Conservation (phyloP, 2,329 filamentous ascomycete species). For the Emericellopsis cladophorae region DNA sequence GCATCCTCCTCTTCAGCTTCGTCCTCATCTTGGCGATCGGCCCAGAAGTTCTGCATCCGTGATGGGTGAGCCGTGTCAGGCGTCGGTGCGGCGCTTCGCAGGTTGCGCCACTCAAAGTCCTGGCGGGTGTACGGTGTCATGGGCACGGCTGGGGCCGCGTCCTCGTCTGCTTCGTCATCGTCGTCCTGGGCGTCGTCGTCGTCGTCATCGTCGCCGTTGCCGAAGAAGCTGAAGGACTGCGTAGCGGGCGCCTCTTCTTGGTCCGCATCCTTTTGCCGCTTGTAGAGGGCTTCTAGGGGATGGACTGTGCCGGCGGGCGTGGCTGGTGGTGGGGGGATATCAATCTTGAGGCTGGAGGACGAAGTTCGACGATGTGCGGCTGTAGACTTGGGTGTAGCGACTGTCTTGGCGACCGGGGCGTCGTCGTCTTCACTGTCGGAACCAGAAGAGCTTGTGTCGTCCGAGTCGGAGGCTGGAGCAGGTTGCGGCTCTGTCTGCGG, state of each 20-base stretch:
- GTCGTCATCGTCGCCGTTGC: slow-evolving; percentile 27
- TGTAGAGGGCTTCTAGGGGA: slow-evolving; percentile 87
- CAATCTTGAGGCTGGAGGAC: slow-evolving; percentile 40
- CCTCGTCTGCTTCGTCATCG: slow-evolving; percentile 21
- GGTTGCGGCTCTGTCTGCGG: not conserved
- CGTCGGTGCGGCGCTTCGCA: slow-evolving; percentile 86
- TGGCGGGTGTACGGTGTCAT: slow-evolving; percentile 74
- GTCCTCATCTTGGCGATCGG: slow-evolving; percentile 12
- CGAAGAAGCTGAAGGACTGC: slow-evolving; percentile 71
- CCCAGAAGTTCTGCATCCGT: slow-evolving; percentile 43
- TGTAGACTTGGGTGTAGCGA: slow-evolving; percentile 8
- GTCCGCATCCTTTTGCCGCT: slow-evolving; percentile 41
- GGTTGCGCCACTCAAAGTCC: slow-evolving; percentile 60
- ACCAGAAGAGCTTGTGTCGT: slow-evolving; percentile 4
- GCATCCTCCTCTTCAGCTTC: not conserved
- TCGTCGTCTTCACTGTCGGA: slow-evolving; percentile 6
- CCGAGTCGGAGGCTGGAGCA: slow-evolving; percentile 6
- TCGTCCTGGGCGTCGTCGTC: slow-evolving; percentile 30
- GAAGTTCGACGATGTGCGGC: slow-evolving; percentile 31
- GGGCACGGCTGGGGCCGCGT: slow-evolving; percentile 31
- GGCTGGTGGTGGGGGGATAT: slow-evolving; percentile 34
- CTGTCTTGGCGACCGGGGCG: slow-evolving; percentile 1
- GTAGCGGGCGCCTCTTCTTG: slow-evolving; percentile 19
- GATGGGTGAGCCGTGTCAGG: slow-evolving; percentile 79
- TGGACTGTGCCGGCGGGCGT: slow-evolving; percentile 48